Conservation (phyloP, 75 land plant genomes). For the Cunninghamia lanceolata region DNA sequence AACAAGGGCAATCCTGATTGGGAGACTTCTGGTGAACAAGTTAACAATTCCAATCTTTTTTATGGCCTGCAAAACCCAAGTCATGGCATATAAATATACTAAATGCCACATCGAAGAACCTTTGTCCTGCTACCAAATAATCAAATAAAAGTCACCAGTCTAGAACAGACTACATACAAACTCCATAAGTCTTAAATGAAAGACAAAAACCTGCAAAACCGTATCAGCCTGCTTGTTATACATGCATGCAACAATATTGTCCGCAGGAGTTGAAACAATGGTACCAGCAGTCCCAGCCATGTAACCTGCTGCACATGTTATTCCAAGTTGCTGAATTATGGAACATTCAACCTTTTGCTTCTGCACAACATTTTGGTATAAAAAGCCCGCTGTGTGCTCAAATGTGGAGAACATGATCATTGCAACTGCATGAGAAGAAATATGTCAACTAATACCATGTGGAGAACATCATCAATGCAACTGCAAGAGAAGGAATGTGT, state of each 20-base stretch:
- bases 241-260: slow-evolving; percentile 75
- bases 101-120: not conserved
- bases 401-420: slow-evolving; percentile 95
- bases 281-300: slow-evolving; percentile 77
- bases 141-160: not conserved
- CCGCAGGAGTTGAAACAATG: slow-evolving; percentile 87
- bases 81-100: not conserved
- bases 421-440: slow-evolving; percentile 57
- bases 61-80: slow-evolving; percentile 51
- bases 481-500: slow-evolving; percentile 35
- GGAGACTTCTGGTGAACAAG: slow-evolving; percentile 91
- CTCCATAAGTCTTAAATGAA: not conserved
- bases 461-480: slow-evolving; percentile 89
- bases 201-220: slow-evolving; percentile 47
- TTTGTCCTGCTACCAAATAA: not conserved
- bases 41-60: slow-evolving; percentile 73
- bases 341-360: slow-evolving; percentile 77
- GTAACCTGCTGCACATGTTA: slow-evolving; percentile 87
- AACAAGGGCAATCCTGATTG: slow-evolving; percentile 71
- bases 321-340: slow-evolving; percentile 60
- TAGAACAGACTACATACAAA: not conserved
- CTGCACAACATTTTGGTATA: slow-evolving; percentile 55
- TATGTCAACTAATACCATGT: slow-evolving; percentile 18
- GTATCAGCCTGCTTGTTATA: slow-evolving; percentile 67
- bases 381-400: slow-evolving; percentile 81